Percentiles rank a stretch among this genome's conserved stretches.
Conservation (phyloP, 73 alveolate species). For the Stentor coeruleus region DNA sequence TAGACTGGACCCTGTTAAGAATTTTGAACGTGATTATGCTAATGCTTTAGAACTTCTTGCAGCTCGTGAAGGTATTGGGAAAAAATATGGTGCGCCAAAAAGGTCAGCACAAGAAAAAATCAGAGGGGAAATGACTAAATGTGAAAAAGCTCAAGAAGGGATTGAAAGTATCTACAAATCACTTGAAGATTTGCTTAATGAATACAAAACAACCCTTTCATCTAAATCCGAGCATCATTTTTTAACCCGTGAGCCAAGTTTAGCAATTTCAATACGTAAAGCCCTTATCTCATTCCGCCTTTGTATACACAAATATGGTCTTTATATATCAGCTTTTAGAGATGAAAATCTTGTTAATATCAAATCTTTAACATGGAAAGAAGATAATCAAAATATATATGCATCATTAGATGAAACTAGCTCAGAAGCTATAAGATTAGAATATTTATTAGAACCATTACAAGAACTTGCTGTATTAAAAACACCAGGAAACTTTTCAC, state of each 20-base stretch:
- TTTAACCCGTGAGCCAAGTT: background rate
- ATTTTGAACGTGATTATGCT: conserved; percentile 71
- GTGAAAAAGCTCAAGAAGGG: conserved; percentile 89
- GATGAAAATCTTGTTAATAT: background rate
- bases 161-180: conserved; percentile 22
- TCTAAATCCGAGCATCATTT: background rate
- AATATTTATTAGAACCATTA: background rate
- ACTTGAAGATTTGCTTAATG: background rate
- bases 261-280: background rate
- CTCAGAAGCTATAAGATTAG: background rate
- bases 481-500: conserved; percentile 46
- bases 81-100: conserved; percentile 87
- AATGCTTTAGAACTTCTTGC: conserved; percentile 60
- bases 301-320: conserved; percentile 65
- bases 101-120: conserved; percentile 83
- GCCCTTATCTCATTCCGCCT: conserved; percentile 23
- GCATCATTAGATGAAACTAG: background rate
- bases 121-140: conserved; percentile 86
- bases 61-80: conserved; percentile 91
- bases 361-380: background rate
- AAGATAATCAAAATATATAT: background rate
- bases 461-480: conserved; percentile 16
- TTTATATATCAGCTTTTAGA: conserved; percentile 31
- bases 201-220: background rate
- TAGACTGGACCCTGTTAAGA: conserved; percentile 30